Evolutionary conservation across 495 filamentous ascomycete species (phyloP).

Genomic region (Aeminium ludgeri): DNA sequence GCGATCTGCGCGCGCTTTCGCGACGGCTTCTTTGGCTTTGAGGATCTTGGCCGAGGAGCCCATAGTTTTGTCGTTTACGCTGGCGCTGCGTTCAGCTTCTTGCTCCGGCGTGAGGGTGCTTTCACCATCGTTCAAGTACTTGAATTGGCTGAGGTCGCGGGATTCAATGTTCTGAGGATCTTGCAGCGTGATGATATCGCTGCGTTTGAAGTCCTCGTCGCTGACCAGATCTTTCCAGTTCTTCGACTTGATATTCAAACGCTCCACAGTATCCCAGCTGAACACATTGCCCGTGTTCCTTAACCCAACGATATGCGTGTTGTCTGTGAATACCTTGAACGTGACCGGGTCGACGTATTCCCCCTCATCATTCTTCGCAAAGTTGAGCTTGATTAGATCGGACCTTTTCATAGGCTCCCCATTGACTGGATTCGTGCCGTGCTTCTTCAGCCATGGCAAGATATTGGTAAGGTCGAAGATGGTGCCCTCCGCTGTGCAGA

Average conservation of each 20-base stretch:
- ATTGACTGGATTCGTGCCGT: constrained; percentile 76
- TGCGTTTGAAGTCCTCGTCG: constrained; percentile 72
- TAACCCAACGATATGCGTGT: constrained; percentile 88
- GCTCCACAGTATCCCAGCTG: constrained; percentile 83
- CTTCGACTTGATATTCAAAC: constrained; percentile 94
- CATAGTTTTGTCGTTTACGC: constrained; percentile 58
- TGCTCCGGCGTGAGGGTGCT: constrained; percentile 48
- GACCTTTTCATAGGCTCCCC: constrained; percentile 58
- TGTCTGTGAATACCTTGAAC: constrained; percentile 93
- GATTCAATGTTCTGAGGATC: constrained; percentile 83
- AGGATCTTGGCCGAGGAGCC: constrained; percentile 76
- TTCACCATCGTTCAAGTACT: constrained; percentile 72
- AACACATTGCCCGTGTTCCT: constrained; percentile 87
- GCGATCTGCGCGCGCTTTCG: constrained; percentile 54
- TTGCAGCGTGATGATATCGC: constrained; percentile 91
- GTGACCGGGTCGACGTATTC: constrained; percentile 94
- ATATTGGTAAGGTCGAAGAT: constrained; percentile 30
- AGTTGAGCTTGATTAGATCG: constrained; percentile 80
- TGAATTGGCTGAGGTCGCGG: constrained; percentile 74
- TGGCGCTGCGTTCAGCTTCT: constrained; percentile 39
- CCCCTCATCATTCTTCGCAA: constrained; percentile 81
- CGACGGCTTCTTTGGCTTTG: constrained; percentile 80
- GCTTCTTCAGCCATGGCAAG: constrained; percentile 76
- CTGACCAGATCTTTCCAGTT: constrained; percentile 85
- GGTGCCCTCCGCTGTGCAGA: constrained; percentile 26